Base-by-base conservation (phyloP, 345 rosid genomes). In the Mallotus nudiflorus region DNA sequence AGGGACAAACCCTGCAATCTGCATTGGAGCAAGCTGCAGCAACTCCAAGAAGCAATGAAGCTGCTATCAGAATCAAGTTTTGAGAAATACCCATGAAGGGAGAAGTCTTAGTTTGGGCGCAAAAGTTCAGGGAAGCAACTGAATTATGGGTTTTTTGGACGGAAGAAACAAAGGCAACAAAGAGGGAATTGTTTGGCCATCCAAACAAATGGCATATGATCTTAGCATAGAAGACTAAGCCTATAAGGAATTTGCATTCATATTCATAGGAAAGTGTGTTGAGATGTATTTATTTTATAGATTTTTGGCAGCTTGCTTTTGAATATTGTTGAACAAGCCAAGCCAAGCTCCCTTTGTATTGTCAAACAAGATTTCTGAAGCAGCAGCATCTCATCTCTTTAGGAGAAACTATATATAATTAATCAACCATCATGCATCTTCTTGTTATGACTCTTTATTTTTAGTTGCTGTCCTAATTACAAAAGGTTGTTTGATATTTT, bases 1-100 rank as follows among this genome's bases (percentile, higher is more conserved):
- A 66, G 52, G 35, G 6, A 70, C 81, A 19, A 54, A 82, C 92
- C 92, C 65, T 73, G 84, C 95, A 84, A 66, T 78, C 68, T 61
- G 90, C 88, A 53, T 75, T 46, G 1, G 70, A 67, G 46, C 77
- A 66, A 44, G 56, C 56, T 51, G 76, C 39, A 14, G 75, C 73
- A 62, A 64, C 70, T 35, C 57, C 31, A 50, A 70, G 24, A n/a
- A 84, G 66, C 22, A 59, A 61, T 20, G 67, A 37, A 42, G 70
- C 66, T 9, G 62, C 61, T 33, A 73, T 57, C 58, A 73, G 44
- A 65, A 76, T 14, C 16, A 80, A 24, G 28, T 59, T 75, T 8
- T 56, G 73, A 61, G 59, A 31, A 68, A 35, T 50, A 68, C 71
- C 75, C 88, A 82, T 80, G 35, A 67, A 14, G 50, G 16, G 68